Evolutionary conservation across 805 yeast genomes (phyloP).

Genomic region (Schwanniomyces polymorphus): DNA sequence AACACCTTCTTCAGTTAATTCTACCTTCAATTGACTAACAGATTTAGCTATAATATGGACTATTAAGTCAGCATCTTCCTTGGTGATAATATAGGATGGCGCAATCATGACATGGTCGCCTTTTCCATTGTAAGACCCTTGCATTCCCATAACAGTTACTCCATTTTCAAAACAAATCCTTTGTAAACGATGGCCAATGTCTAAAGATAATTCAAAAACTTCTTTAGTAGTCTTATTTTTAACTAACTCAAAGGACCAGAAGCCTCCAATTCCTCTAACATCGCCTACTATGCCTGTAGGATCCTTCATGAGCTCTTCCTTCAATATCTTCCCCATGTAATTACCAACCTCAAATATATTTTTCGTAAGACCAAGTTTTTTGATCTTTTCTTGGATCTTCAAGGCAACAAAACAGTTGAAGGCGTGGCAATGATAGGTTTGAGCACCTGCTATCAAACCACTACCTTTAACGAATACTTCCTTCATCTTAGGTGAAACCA

Average conservation of each 20-base stretch:
- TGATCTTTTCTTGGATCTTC: conserved; percentile 28
- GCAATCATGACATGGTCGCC: conserved; percentile 51
- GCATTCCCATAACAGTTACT: conserved; percentile 46
- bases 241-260: conserved; percentile 59
- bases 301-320: conserved; percentile 7
- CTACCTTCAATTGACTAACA: conserved; percentile 35
- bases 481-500: conserved; percentile 25
- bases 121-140: conserved; percentile 30
- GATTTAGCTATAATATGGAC: conserved; percentile 38
- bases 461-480: conserved; percentile 18
- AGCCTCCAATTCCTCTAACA: conserved; percentile 63
- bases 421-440: conserved; percentile 24
- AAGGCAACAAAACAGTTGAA: conserved; percentile 29
- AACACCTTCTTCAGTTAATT: conserved; percentile 10
- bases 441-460: conserved; percentile 21
- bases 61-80: conserved; percentile 35
- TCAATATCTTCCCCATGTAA: conserved; percentile 38
- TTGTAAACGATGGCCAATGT: conserved; percentile 37
- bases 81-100: conserved; percentile 42
- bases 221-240: conserved; percentile 52
- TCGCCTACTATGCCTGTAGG: conserved; percentile 45
- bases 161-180: conserved; percentile 44
- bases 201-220: conserved; percentile 37
- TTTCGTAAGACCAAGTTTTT: conserved; percentile 31
- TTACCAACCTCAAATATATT: conserved; percentile 45